Conservation (phyloP, 345 rosid species). For the Melaleuca quinquenervia region DNA sequence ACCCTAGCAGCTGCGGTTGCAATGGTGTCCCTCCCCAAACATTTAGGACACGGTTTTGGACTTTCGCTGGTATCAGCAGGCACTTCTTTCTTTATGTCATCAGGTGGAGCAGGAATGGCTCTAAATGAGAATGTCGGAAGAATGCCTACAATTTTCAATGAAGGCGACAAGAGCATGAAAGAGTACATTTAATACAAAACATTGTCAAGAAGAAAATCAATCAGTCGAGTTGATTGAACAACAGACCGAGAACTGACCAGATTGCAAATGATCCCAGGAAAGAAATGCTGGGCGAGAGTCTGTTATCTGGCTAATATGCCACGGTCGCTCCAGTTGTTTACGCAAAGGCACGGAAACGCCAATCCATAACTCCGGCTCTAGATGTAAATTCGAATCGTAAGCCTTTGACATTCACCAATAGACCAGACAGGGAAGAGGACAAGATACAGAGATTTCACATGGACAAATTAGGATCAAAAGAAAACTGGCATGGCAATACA, state of each 20-base stretch:
- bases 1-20: conserved; percentile 85
- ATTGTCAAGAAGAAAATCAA: background rate
- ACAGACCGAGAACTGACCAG: conserved; percentile 24
- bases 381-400: background rate
- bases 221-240: background rate
- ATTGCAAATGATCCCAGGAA: conserved; percentile 11
- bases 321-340: conserved; percentile 16
- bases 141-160: conserved; percentile 21
- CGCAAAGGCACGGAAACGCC: conserved; percentile 14
- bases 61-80: conserved; percentile 22
- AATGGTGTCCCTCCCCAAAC: conserved; percentile 61
- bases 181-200: background rate
- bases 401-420: background rate
- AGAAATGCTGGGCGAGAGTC: conserved; percentile 8
- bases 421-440: background rate
- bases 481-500: background rate
- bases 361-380: background rate
- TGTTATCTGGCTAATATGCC: background rate
- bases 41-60: conserved; percentile 30
- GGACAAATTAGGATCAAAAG: background rate
- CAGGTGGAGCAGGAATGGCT: conserved; percentile 26
- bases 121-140: conserved; percentile 22
- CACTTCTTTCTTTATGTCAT: conserved; percentile 12
- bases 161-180: background rate
- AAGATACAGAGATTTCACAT: background rate